phyloP scores from a whole-genome alignment of 2,329 filamentous ascomycete species.

The Pseudogymnoascus sp. region DNA sequence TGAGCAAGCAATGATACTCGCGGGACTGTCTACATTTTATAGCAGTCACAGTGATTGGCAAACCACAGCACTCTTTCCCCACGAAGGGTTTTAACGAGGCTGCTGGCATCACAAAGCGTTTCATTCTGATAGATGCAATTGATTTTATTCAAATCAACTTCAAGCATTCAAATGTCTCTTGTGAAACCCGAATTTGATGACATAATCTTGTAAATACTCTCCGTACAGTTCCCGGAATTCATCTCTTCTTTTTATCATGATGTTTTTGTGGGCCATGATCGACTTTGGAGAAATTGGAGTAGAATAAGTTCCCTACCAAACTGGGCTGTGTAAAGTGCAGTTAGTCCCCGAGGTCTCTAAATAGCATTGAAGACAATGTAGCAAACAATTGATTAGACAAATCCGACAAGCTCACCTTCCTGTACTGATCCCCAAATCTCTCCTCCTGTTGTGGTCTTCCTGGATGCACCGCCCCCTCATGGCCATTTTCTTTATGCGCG shows the following conservation, averaged over 20 bases:
- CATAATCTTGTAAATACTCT: not conserved
- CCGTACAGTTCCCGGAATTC: not conserved
- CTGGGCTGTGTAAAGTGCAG: not conserved
- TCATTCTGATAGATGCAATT: slow-evolving; percentile 6
- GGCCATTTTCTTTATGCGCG: not conserved
- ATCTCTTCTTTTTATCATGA: not conserved
- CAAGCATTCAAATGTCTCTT: not conserved
- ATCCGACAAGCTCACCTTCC: not conserved
- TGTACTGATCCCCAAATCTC: slow-evolving; percentile 5
- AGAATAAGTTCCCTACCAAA: not conserved
- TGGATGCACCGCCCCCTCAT: not conserved
- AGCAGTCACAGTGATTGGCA: slow-evolving; percentile 4
- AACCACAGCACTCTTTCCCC: slow-evolving; percentile 4
- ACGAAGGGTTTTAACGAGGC: not conserved
- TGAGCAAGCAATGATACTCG: slow-evolving; percentile 4
- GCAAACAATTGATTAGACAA: not conserved
- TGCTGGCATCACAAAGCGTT: slow-evolving; percentile 1
- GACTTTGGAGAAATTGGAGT: not conserved
- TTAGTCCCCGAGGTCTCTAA: not conserved
- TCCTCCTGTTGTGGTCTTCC: slow-evolving; percentile 2
- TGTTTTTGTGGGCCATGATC: not conserved
- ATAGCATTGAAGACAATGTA: not conserved
- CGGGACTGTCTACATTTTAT: not conserved
- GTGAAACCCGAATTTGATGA: not conserved
- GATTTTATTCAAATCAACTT: slow-evolving; percentile 3